Conservation (phyloP, 179 eudicot species). For the Silene noctiflora region DNA sequence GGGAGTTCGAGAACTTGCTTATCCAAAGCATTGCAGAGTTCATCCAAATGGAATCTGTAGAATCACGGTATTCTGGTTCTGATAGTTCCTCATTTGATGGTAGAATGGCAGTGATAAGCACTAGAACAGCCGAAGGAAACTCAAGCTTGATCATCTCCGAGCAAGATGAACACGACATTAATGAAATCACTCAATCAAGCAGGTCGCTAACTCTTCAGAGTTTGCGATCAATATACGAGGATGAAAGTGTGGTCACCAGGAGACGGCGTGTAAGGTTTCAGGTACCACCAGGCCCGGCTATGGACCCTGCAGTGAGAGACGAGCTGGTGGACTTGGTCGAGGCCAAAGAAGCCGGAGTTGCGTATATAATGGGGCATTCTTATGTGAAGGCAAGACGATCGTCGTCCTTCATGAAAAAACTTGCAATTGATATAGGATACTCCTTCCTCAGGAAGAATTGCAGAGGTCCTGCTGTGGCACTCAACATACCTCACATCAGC, state of each 20-base stretch:
- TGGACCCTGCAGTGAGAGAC: conserved; percentile 58
- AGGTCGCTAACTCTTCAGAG: conserved; percentile 69
- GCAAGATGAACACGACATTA: conserved; percentile 33
- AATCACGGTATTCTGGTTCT: conserved; percentile 52
- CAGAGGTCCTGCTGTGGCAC: conserved; percentile 93
- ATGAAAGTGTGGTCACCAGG: conserved; percentile 54
- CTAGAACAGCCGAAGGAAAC: conserved; percentile 33
- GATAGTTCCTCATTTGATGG: conserved; percentile 74
- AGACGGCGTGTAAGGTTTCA: conserved; percentile 67
- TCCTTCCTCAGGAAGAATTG: conserved; percentile 93
- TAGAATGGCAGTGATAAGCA: conserved; percentile 92
- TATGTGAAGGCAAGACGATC: conserved; percentile 81
- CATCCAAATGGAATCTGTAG: conserved; percentile 90
- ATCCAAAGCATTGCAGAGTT: conserved; percentile 85
- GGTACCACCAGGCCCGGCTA: conserved; percentile 48
- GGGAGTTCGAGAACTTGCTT: conserved; percentile 74
- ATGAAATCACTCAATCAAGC: conserved; percentile 52
- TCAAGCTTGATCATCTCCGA: conserved; percentile 48
- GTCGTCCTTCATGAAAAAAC: conserved; percentile 61
- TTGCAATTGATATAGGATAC: conserved; percentile 80
- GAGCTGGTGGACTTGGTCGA: conserved; percentile 72
- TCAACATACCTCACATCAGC: conserved; percentile 92
- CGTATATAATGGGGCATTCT: conserved; percentile 90
- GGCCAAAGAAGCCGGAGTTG: conserved; percentile 93
- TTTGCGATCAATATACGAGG: conserved; percentile 68